Conservation (phyloP, 2,329 filamentous ascomycete species). For the Tolypocladium sp. region DNA sequence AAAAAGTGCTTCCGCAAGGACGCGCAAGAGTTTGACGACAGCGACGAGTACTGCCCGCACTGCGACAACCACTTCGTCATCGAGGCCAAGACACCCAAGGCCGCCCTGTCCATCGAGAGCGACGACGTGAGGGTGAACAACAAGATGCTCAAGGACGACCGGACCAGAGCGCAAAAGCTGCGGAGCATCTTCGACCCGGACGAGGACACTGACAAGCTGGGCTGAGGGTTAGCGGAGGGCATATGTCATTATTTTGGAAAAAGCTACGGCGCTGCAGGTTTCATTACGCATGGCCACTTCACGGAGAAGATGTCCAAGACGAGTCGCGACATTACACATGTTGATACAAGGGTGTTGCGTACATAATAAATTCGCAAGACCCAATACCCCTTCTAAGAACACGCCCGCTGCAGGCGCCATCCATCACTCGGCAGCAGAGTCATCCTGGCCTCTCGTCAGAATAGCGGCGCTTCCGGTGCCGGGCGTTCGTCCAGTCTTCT, state of each 20-base stretch:
- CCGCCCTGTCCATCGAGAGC: conserved; percentile 77
- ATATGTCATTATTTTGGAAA: not conserved
- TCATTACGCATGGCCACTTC: conserved; percentile 13
- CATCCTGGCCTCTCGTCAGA: conserved; percentile 51
- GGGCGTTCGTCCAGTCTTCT: conserved; percentile 75
- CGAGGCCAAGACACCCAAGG: conserved; percentile 76
- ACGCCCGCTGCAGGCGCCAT: conserved; percentile 7
- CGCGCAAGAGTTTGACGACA: conserved; percentile 83
- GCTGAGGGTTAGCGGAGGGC: conserved; percentile 35
- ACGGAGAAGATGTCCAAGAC: conserved; percentile 8
- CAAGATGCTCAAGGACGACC: conserved; percentile 88
- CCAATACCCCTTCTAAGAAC: conserved; percentile 14
- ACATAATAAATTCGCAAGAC: conserved; percentile 13
- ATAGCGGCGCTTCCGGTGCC: conserved; percentile 64
- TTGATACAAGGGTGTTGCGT: conserved; percentile 26
- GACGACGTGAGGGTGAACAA: conserved; percentile 81
- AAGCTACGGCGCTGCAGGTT: conserved; percentile 19
- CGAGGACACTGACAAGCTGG: conserved; percentile 65
- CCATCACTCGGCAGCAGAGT: conserved; percentile 26
- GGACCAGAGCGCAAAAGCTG: conserved; percentile 51
- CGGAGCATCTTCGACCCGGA: conserved; percentile 69
- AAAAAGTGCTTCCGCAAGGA: conserved; percentile 97
- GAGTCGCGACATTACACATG: conserved; percentile 21
- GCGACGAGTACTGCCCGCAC: conserved; percentile 97
- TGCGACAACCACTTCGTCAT: conserved; percentile 98